Evolutionary conservation across 2,329 filamentous ascomycete genomes (phyloP).

Genomic region (Calonectria fujianensis): DNA sequence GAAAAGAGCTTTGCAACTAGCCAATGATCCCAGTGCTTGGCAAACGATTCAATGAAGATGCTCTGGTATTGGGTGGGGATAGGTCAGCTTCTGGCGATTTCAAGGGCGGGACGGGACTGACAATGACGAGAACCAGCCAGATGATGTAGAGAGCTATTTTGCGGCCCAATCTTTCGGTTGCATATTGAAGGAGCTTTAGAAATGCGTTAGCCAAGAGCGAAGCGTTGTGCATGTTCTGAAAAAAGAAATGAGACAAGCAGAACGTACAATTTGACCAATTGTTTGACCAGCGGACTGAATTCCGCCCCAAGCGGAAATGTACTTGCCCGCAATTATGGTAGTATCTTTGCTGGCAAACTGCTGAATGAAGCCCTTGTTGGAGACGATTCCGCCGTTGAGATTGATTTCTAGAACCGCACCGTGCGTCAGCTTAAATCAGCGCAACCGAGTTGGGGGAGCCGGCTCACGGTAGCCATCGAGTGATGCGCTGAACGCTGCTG

Average conservation of each 20-base stretch:
- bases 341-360: slow-evolving; percentile 58
- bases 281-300: slow-evolving; percentile 63
- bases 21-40: slow-evolving; percentile 42
- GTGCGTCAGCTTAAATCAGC: neutral
- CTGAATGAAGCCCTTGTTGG: slow-evolving; percentile 64
- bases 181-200: slow-evolving; percentile 40
- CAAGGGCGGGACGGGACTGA: neutral
- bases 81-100: neutral
- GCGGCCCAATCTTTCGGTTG: slow-evolving; percentile 38
- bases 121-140: slow-evolving; percentile 38
- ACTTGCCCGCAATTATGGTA: slow-evolving; percentile 59
- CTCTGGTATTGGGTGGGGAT: neutral
- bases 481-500: slow-evolving; percentile 63
- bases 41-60: slow-evolving; percentile 42
- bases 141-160: slow-evolving; percentile 41
- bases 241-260: neutral
- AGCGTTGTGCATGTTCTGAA: neutral
- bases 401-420: slow-evolving; percentile 45
- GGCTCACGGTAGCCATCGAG: slow-evolving; percentile 63
- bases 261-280: slow-evolving; percentile 60
- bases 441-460: neutral
- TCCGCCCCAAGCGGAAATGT: slow-evolving; percentile 63
- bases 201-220: neutral
- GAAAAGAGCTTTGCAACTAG: slow-evolving; percentile 44
- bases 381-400: slow-evolving; percentile 62